These are phyloP conservation scores for Melampsora larici-populina DNA, from an alignment of 1,284 basidiomycete genomes.

Conservation along the genomic window DNA sequence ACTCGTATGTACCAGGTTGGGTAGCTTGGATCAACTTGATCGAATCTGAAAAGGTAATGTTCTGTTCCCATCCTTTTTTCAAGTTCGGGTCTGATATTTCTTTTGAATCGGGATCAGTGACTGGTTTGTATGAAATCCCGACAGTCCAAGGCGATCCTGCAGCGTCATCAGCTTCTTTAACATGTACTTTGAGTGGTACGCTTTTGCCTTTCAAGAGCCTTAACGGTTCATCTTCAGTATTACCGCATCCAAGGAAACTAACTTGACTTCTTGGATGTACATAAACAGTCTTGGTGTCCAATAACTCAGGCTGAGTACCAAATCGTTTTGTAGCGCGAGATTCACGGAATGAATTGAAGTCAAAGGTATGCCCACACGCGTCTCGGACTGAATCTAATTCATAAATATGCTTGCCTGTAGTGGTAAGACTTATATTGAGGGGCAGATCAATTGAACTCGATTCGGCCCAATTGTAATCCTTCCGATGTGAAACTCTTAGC, in stretches of 20 bases:
- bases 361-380: constrained; percentile 34
- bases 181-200: constrained; percentile 58
- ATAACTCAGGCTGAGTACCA: neutral
- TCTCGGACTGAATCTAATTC: constrained; percentile 20
- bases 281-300: constrained; percentile 25
- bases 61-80: constrained; percentile 8
- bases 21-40: constrained; percentile 17
- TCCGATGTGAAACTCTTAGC: constrained; percentile 27
- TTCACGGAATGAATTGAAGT: constrained; percentile 26
- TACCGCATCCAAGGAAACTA: constrained; percentile 37
- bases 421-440: constrained; percentile 26
- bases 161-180: constrained; percentile 56
- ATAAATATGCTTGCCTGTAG: constrained; percentile 27
- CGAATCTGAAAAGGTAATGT: constrained; percentile 13
- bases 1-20: constrained; percentile 74
- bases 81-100: constrained; percentile 41
- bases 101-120: constrained; percentile 47
- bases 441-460: constrained; percentile 27
- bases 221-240: constrained; percentile 61
- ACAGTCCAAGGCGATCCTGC: constrained; percentile 69
- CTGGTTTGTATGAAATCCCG: constrained; percentile 63
- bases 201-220: constrained; percentile 71
- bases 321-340: neutral
- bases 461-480: constrained; percentile 42
- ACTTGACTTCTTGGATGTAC: constrained; percentile 40